These are phyloP conservation scores for Boletus albobrunnescens DNA, from an alignment of 1,284 basidiomycete species.

Conservation along the genomic window DNA sequence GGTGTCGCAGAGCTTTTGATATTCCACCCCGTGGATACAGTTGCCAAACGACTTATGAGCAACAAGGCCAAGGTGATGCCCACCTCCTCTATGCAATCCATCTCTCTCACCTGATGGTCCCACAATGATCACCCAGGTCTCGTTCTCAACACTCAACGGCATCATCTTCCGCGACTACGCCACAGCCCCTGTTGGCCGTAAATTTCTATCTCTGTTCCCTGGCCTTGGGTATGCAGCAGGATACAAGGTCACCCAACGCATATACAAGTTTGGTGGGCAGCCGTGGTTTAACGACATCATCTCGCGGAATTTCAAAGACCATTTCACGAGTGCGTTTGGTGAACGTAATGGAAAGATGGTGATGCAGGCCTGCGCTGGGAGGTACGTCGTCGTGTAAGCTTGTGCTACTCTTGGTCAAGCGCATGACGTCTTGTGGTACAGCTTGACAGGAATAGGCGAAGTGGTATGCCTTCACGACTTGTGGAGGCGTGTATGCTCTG, in stretches of 20 bases:
- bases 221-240: slow-evolving; percentile 97
- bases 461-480: slow-evolving; percentile 56
- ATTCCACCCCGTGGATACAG: slow-evolving; percentile 92
- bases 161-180: slow-evolving; percentile 91
- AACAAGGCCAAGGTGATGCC: slow-evolving; percentile 76
- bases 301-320: slow-evolving; percentile 67
- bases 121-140: slow-evolving; percentile 48
- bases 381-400: slow-evolving; percentile 43
- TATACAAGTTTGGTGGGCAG: slow-evolving; percentile 99
- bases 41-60: slow-evolving; percentile 97
- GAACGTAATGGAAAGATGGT: slow-evolving; percentile 94
- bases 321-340: slow-evolving; percentile 86
- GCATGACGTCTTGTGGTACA: slow-evolving; percentile 31
- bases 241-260: slow-evolving; percentile 91
- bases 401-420: background rate
- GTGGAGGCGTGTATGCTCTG: background rate
- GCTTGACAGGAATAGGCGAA: slow-evolving; percentile 94
- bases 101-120: background rate
- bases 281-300: slow-evolving; percentile 96
- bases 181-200: slow-evolving; percentile 60
- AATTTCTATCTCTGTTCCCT: slow-evolving; percentile 91
- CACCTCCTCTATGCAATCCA: background rate
- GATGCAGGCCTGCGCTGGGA: slow-evolving; percentile 93
- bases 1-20: slow-evolving; percentile 92
- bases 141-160: slow-evolving; percentile 55